Percentiles rank a stretch among this genome's conserved stretches.
Evolutionary conservation across 2,329 filamentous ascomycete genomes (phyloP).

Genomic region (Colletotrichum sp.): DNA sequence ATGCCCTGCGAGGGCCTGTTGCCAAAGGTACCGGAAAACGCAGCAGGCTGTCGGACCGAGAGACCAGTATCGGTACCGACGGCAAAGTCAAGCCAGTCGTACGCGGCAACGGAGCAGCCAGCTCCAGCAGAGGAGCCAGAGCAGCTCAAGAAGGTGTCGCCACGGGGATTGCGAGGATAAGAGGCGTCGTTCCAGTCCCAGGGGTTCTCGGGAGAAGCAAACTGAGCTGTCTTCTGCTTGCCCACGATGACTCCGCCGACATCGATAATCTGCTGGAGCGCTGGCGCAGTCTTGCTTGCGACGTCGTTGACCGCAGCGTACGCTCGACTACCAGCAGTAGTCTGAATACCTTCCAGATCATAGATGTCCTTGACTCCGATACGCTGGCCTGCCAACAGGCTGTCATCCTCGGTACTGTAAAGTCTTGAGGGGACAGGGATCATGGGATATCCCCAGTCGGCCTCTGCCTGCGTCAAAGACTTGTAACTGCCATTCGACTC

Average conservation of each 20-base stretch:
- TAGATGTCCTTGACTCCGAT: conserved; percentile 39
- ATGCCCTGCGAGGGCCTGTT: conserved; percentile 32
- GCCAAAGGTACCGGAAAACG: conserved; percentile 30
- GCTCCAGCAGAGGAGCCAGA: conserved; percentile 30
- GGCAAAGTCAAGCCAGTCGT: conserved; percentile 31
- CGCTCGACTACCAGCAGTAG: conserved; percentile 61
- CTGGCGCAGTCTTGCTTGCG: conserved; percentile 49
- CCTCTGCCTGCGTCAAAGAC: neutral
- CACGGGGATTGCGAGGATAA: conserved; percentile 50
- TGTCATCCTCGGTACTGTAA: conserved; percentile 34
- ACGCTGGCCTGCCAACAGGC: conserved; percentile 42
- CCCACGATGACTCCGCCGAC: conserved; percentile 63
- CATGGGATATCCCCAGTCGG: neutral
- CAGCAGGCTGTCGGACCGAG: conserved; percentile 30
- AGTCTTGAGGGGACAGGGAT: conserved; percentile 44
- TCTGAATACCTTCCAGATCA: conserved; percentile 54
- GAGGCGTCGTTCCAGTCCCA: conserved; percentile 50
- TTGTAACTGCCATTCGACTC: conserved; percentile 3
- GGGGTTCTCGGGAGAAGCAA: conserved; percentile 42
- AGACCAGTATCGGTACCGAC: conserved; percentile 27
- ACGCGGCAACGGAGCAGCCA: conserved; percentile 30
- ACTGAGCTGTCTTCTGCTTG: conserved; percentile 57
- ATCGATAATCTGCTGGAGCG: conserved; percentile 61
- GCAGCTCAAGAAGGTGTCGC: conserved; percentile 47
- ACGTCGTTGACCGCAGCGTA: conserved; percentile 59